Evolutionary conservation across 2,329 filamentous ascomycete species (phyloP), one percentile per base, ranked within the genome.

Genomic region (Arthrobotrys megalospora): DNA sequence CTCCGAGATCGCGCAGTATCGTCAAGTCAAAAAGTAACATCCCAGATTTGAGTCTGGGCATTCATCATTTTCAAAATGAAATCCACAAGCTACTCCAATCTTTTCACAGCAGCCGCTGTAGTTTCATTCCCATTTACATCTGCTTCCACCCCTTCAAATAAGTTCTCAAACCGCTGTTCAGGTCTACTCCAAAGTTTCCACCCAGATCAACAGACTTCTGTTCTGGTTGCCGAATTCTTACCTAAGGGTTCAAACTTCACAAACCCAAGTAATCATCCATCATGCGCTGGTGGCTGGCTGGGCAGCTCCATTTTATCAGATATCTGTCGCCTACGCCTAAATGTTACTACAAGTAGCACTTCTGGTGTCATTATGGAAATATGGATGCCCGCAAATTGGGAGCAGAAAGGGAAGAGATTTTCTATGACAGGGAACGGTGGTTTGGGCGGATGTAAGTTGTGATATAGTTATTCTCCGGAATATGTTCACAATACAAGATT

Each of bases 331-430:
- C 48, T 76, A 36, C 55, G 41, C 19, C 47, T 76, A 5, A 76
- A 76, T 19, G 28, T 76, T 32, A 65, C 41, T 7, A 80, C 77
- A 16, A 71, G 66, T 45, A 41, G 47, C 14, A 69, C 52, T 6
- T 80, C 77, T 14, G 50, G 62, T 6, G 62, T 80, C 6, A 52
- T 76, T 28, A 24, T 68, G 7, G 77, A 80, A 36, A 38, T 55
- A 5, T 77, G 72, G 72, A 21, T 80, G 66, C 77, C 77, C 6
- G 52, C 63, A 5, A 52, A 72, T 45, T 80, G 71, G 72, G 36
- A 69, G 32, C 8, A 60, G 11, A 76, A 76, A 21, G 72, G 65
- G 2, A 76, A 65, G 58, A 47, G 72, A n/a, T 69, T 76, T 50
- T 32, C 45, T 2, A 76, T 69, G 65, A 64, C 55, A 10, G 72